phyloP scores from a whole-genome alignment of 352 stramenopile species.

The Blastocystis hominis region DNA sequence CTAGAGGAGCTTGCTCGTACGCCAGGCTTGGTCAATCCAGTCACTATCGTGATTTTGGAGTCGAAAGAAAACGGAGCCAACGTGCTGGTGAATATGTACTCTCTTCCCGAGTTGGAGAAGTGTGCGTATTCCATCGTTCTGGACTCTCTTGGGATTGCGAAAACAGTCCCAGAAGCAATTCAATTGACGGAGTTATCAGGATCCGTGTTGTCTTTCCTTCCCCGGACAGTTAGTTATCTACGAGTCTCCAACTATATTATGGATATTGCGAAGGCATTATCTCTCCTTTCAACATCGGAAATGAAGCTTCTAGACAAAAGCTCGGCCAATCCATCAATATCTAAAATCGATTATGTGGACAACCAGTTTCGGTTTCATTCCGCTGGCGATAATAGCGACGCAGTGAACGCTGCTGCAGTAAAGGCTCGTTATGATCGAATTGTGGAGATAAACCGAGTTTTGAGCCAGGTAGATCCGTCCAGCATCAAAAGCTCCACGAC shows the following conservation, averaged over 20 bases:
- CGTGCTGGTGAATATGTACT: neutral
- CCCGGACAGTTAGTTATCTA: neutral
- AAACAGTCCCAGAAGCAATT: conserved; percentile 15
- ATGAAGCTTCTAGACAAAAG: neutral
- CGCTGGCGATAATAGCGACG: neutral
- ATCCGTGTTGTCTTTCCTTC: neutral
- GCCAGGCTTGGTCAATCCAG: neutral
- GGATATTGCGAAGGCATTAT: neutral
- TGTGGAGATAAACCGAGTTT: neutral
- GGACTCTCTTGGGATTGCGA: conserved; percentile 20
- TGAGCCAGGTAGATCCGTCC: neutral
- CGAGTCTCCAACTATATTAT: conserved; percentile 45
- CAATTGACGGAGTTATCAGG: neutral
- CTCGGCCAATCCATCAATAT: neutral
- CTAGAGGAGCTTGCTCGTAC: neutral
- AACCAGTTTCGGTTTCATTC: neutral
- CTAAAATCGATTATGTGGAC: conserved; percentile 7
- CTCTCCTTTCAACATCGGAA: neutral
- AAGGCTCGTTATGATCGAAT: conserved; percentile 28
- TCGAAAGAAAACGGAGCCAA: conserved; percentile 21
- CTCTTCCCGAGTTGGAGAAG: neutral
- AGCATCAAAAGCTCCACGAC: neutral
- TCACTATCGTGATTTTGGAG: neutral
- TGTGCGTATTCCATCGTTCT: conserved; percentile 9
- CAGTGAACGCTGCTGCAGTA: neutral